Evolutionary conservation across 371 early-diverging fungal genomes (phyloP), one percentile per base, ranked within the genome.

Genomic region (Fennellomyces sp.): DNA sequence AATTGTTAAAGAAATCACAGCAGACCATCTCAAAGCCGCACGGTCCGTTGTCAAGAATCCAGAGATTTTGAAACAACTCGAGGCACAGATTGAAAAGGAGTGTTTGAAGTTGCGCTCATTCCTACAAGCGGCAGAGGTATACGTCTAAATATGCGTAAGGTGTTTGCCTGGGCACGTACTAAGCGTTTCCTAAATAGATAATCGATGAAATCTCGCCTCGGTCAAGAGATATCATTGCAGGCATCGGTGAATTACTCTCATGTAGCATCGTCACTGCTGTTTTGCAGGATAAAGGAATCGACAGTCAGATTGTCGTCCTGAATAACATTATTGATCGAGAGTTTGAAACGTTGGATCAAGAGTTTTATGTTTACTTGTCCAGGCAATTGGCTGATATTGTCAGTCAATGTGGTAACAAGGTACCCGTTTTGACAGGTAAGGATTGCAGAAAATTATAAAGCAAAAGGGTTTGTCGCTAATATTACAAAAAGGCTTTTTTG

Each of bases 171-270:
- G n/a, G n/a, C n/a, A n/a, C n/a, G n/a, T n/a, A n/a, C 3, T 47
- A 49, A 50, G 19, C 27, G 15, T 42, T 33, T 4, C 6, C 5
- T 30, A n/a, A 10, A 21, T 60, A 92, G 88, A 89, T 95, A 59
- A 96, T 99, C 65, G 93, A 94, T 59, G 99, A 99, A 70, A 91
- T 98, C n/a, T 96, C 98, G 10, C 95, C 96, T 35, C 83, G 96
- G 60, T 96, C 98, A 8, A 81, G 90, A 64, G 99, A 99, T 73
- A 88, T 96, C 50, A 96, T 99, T 61, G 87, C 97, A 58, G 92
- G 95, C n/a, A 85, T 88, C 38, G 99, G 99, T 29, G 99, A 99
- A 72, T 91, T 86, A 64, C 80, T 99, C 4, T 89, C 96, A 2
- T 96, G 97, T 63, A 81, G 87, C 31, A 88, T 96, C 31, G 92